A percentile compares a stretch with the other conserved stretches of the same genome.
Evolutionary conservation across 495 filamentous ascomycete genomes (phyloP).

Genomic region (Tuber aestivum): DNA sequence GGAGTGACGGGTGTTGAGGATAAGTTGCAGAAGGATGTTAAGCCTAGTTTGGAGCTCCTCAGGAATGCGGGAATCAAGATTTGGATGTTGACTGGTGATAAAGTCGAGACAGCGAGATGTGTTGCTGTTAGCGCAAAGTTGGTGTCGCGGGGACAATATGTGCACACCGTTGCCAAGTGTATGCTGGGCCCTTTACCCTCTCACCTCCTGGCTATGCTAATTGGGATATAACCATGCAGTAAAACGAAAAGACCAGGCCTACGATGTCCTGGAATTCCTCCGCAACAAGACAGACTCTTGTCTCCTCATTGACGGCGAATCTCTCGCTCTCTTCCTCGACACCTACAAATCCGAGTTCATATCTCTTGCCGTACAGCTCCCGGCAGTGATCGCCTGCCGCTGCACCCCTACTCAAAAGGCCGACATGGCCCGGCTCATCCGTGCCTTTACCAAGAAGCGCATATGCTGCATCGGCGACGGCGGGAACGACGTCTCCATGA

Average conservation of each 20-base stretch:
- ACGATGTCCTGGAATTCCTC: constrained; percentile 80
- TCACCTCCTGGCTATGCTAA: constrained; percentile 10
- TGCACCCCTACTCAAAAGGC: constrained; percentile 98
- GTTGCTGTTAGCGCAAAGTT: constrained; percentile 92
- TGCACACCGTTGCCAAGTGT: constrained; percentile 84
- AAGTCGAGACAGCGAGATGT: constrained; percentile 95
- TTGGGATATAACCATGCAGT: constrained; percentile 42
- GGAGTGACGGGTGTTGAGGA: constrained; percentile 98
- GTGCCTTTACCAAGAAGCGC: constrained; percentile 82
- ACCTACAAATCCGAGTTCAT: constrained; percentile 82
- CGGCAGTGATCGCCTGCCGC: constrained; percentile 90
- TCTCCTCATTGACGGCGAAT: constrained; percentile 92
- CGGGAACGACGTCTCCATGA: constrained; percentile 99
- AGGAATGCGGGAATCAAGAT: constrained; percentile 99
- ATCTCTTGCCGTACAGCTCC: constrained; percentile 75
- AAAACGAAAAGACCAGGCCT: constrained; percentile 67
- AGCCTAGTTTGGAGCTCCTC: constrained; percentile 85
- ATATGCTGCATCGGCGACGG: constrained; percentile 96
- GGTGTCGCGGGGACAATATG: constrained; percentile 89
- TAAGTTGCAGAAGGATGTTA: constrained; percentile 90
- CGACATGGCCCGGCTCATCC: constrained; percentile 84
- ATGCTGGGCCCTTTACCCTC: constrained; percentile 16
- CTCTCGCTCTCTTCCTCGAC: constrained; percentile 70
- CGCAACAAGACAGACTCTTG: constrained; percentile 76
- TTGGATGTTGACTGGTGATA: constrained; percentile 99